phyloP scores from a whole-genome alignment of 768 basidiomycete genomes.

The Boletus rufocinnamomeus region DNA sequence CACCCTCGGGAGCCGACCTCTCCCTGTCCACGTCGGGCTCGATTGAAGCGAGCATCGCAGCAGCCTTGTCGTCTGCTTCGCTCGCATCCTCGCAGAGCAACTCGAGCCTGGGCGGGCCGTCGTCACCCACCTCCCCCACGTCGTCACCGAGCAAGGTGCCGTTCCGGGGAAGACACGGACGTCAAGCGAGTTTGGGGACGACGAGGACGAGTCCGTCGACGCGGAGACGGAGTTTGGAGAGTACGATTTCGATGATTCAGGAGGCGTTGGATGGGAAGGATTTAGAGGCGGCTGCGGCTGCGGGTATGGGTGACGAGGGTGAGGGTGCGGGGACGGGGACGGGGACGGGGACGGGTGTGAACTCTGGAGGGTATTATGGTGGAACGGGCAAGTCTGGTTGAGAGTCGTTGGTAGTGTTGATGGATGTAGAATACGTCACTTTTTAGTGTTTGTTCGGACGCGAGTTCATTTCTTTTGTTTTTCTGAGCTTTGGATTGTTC shows the following conservation, averaged over 20 bases:
- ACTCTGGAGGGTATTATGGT: not conserved
- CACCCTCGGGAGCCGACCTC: conserved; percentile 47
- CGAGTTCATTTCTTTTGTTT: not conserved
- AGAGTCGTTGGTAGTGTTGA: too few relatives aligned
- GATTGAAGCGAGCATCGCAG: conserved; percentile 44
- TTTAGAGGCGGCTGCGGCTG: conserved; percentile 28
- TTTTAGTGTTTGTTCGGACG: not conserved
- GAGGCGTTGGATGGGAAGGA: conserved; percentile 84
- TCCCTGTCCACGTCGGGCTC: conserved; percentile 48
- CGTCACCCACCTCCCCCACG: conserved; percentile 39
- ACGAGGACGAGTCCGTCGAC: conserved; percentile 92
- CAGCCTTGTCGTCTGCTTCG: conserved; percentile 24
- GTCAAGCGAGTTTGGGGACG: conserved; percentile 74
- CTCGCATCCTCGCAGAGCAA: conserved; percentile 28
- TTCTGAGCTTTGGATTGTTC: not conserved
- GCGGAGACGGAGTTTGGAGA: conserved; percentile 88
- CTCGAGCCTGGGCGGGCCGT: conserved; percentile 21
- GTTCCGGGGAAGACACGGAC: conserved; percentile 62
- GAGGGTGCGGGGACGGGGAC: not conserved
- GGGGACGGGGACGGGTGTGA: not conserved
- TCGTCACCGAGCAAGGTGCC: conserved; percentile 48
- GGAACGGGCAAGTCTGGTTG: not conserved
- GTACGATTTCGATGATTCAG: conserved; percentile 93
- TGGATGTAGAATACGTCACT: not conserved
- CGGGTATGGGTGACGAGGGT: not conserved